phyloP scores from a whole-genome alignment of 2,329 filamentous ascomycete genomes.

The Cladosporium phlei region DNA sequence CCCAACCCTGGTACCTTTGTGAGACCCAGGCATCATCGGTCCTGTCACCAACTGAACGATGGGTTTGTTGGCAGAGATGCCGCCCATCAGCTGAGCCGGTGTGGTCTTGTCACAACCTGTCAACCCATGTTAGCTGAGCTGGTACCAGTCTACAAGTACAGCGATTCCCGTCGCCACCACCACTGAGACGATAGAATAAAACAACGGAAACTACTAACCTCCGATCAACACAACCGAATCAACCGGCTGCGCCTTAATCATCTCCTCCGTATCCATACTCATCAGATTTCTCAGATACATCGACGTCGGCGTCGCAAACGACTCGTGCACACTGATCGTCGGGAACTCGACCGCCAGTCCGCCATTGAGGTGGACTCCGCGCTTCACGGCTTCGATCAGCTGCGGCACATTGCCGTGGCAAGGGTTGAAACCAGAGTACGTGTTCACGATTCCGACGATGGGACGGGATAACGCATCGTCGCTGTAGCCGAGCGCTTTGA shows the following conservation, averaged over 20 bases:
- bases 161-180: too few species aligned
- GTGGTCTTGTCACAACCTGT: constrained; percentile 69
- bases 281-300: constrained; percentile 72
- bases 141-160: too few species aligned
- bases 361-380: constrained; percentile 62
- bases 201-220: too few species aligned
- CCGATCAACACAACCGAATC: constrained; percentile 62
- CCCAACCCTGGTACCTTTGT: constrained; percentile 60
- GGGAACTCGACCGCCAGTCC: constrained; percentile 68
- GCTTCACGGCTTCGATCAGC: constrained; percentile 64
- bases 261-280: constrained; percentile 77
- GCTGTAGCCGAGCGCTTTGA: constrained; percentile 69
- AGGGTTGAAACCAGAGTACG: constrained; percentile 67
- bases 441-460: constrained; percentile 71
- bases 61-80: constrained; percentile 68
- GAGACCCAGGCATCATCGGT: constrained; percentile 70
- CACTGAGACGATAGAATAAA: too few species aligned
- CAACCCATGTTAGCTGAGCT: neutral
- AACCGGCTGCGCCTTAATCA: constrained; percentile 66
- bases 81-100: constrained; percentile 71
- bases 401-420: constrained; percentile 68
- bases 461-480: constrained; percentile 66
- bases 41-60: constrained; percentile 65
- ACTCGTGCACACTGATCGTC: constrained; percentile 67
- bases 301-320: constrained; percentile 65